These are phyloP conservation scores for Magnolia kwangsiensis DNA, from an alignment of 164 flowering plant species.

Conservation along the genomic window DNA sequence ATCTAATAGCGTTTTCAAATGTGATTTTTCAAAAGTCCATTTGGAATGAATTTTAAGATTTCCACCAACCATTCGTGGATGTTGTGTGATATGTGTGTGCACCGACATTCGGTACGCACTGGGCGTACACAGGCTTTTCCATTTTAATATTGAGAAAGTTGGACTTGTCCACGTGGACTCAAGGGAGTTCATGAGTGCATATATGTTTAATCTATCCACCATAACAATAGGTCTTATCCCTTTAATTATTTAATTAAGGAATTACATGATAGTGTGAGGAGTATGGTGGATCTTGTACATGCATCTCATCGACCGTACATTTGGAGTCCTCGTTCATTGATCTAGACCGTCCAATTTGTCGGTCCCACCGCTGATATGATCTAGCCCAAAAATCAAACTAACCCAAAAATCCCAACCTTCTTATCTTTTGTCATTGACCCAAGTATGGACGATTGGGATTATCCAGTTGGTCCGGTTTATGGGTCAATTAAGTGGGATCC, in stretches of 20 bases:
- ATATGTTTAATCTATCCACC: background rate
- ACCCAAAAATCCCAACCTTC: background rate
- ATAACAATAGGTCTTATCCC: constrained; percentile 10
- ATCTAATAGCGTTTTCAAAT: background rate
- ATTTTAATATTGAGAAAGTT: constrained; percentile 1
- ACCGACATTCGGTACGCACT: background rate
- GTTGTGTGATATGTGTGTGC: no score
- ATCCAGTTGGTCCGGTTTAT: no score
- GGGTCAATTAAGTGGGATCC: no score
- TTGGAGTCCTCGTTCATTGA: no score
- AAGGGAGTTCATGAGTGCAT: background rate
- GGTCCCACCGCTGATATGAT: no score
- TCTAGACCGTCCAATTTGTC: no score
- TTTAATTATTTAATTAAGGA: background rate
- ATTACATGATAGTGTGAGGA: background rate
- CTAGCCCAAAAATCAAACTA: no score
- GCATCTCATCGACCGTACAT: no score
- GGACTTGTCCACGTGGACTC: constrained; percentile 4
- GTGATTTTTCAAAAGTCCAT: background rate
- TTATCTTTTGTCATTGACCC: background rate
- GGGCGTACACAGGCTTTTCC: background rate
- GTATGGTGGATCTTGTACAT: no score
- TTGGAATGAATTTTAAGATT: constrained; percentile 4
- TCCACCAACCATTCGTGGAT: no score
- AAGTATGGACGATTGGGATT: no score